Conservation (phyloP, 2,329 filamentous ascomycete genomes). For the Claviceps spartinae region DNA sequence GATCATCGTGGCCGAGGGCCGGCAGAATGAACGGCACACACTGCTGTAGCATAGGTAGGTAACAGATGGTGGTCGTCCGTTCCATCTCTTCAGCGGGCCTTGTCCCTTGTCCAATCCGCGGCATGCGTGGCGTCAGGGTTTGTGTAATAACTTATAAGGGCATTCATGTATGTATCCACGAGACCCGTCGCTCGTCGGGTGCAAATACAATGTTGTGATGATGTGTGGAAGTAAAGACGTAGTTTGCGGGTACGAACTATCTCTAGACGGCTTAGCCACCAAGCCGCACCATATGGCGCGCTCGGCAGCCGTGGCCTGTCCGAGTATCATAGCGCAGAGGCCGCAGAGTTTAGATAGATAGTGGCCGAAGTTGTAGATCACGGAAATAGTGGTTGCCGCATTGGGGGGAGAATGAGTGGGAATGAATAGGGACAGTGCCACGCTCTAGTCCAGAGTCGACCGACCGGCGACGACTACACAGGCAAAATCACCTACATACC, state of each 20-base stretch:
- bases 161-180: neutral
- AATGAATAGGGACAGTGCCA: neutral
- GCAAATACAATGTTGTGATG: neutral
- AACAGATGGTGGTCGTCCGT: neutral
- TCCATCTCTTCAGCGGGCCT: neutral
- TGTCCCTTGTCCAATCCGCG: neutral
- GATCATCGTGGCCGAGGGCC: constrained; percentile 4
- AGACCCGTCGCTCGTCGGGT: neutral
- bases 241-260: no score
- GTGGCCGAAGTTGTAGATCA: neutral
- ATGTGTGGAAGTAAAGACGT: neutral
- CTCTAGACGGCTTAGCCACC: no score
- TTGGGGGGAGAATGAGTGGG: neutral
- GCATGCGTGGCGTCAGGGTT: constrained; percentile 2
- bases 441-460: neutral
- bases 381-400: neutral
- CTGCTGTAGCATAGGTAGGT: neutral
- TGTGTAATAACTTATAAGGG: neutral
- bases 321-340: neutral
- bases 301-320: neutral
- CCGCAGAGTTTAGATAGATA: neutral
- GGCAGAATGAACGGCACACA: constrained; percentile 4
- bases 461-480: neutral
- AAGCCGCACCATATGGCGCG: no score
- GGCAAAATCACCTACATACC: constrained; percentile 1